Base-by-base conservation (phyloP, 129 eudicot genomes). In the Sambucus nigra region DNA sequence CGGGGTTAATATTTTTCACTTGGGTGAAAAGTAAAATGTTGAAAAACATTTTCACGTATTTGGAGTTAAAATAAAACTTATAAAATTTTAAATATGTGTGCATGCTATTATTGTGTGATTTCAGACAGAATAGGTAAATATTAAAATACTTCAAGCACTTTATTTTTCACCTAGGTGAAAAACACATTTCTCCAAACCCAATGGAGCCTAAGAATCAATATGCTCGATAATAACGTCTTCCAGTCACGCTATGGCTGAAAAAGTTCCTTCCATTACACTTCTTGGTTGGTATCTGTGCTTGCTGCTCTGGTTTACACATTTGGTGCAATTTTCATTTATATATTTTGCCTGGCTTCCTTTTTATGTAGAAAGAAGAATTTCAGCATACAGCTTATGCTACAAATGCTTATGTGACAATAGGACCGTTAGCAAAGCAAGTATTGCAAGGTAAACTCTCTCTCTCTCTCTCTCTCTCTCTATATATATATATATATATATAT, bases 331-430 rank as follows among this genome's bases (percentile, higher is more conserved):
- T 42, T 38, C 22, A 13, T 7, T 25, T 42, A n/a, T 25, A 13
- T 22, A 2, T 17, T 19, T 51, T 48, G 29, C 22, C 19, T 52
- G 20, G 24, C 24, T 45, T 50, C 15, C 9, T 26, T 50, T 29
- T 65, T 32, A 52, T 74, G 76, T 80, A 91, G 98, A 91, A 85
- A 82, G 98, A 91, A 70, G 98, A 91, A 74, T 91, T 79, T 68
- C 79, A 80, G 64, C 98, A 91, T 59, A 91, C 94, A 45, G 88
- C 98, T 6, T 91, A 85, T 75, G 47, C 98, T 29, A 91, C 98
- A 64, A 91, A 91, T 70, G 95, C 98, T 28, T 85, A 91, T 61
- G 94, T 91, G 55, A 75, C 98, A 19, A 47, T 59, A 33, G 98
- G 98, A 53, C 94, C 95, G 53, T 76, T 82, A 63, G 88, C 86